Conservation (phyloP, 192 early-diverging fungal genomes). For the Coemansia biformis region DNA sequence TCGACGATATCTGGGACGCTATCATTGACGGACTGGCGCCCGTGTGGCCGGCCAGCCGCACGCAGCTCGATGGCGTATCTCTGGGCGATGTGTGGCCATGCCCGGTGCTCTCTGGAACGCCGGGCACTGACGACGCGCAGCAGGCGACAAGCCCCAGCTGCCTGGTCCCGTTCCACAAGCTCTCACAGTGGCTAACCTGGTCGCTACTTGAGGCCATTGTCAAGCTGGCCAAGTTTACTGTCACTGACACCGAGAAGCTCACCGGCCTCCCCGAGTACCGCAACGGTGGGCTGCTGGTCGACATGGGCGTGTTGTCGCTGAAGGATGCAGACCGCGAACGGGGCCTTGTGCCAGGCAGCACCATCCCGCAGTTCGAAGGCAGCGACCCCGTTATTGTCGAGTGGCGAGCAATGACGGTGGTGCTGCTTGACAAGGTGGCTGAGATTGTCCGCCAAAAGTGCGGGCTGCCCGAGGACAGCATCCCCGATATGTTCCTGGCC, state of each 20-base stretch:
- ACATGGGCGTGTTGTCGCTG: conserved; percentile 70
- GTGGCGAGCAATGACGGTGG: conserved; percentile 89
- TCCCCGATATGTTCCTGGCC: conserved; percentile 62
- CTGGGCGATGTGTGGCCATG: conserved; percentile 92
- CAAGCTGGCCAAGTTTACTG: conserved; percentile 45
- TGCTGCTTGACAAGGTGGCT: conserved; percentile 69
- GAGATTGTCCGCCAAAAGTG: conserved; percentile 57
- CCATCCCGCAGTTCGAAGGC: conserved; percentile 67
- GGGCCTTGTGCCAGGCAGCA: conserved; percentile 39
- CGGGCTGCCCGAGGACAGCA: conserved; percentile 46
- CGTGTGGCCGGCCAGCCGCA: conserved; percentile 86
- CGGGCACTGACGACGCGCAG: conserved; percentile 5
- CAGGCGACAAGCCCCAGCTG: conserved; percentile 23
- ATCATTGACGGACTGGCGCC: conserved; percentile 69
- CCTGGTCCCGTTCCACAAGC: conserved; percentile 83
- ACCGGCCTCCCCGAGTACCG: conserved; percentile 86
- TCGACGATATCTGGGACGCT: conserved; percentile 73
- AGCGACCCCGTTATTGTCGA: conserved; percentile 82
- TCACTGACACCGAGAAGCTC: conserved; percentile 59
- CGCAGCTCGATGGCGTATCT: conserved; percentile 64
- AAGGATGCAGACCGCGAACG: conserved; percentile 53
- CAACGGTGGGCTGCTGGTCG: conserved; percentile 85
- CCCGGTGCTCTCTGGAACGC: conserved; percentile 42
- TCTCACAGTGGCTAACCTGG: conserved; percentile 95
- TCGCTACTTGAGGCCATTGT: conserved; percentile 79